Conservation (phyloP, 176 grass and related monocot species). For the Olyra latifolia region DNA sequence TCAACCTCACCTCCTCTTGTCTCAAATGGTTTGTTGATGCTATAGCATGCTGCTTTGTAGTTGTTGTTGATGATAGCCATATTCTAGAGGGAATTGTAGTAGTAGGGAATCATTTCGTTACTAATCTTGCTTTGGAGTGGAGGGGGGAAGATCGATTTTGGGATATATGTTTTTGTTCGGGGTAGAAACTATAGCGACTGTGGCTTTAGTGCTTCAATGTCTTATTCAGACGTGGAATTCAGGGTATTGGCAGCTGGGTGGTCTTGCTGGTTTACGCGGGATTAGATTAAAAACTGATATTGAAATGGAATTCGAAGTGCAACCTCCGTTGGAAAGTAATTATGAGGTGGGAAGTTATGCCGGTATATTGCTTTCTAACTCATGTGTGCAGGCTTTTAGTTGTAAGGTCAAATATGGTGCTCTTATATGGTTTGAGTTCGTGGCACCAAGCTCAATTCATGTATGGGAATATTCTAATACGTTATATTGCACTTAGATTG, state of each 20-base stretch:
- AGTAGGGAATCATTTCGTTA: not conserved
- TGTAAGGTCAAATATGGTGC: constrained; percentile 17
- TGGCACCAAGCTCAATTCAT: constrained; percentile 11
- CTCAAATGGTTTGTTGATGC: not conserved
- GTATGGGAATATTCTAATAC: not conserved
- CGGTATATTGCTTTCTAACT: not conserved
- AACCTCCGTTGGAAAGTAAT: constrained; percentile 13
- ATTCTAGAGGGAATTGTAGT: not conserved
- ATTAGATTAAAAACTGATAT: constrained; percentile 22
- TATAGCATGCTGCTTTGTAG: not conserved
- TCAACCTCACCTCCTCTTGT: not conserved
- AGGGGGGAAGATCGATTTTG: not conserved
- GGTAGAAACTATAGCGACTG: not conserved
- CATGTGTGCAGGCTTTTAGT: not conserved
- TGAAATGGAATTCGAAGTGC: not conserved
- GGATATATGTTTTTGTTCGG: not conserved
- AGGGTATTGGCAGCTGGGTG: not conserved
- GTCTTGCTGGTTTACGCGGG: not conserved
- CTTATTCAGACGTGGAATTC: not conserved
- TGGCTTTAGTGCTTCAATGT: not conserved
- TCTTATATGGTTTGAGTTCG: constrained; percentile 1
- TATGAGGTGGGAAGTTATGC: not conserved
- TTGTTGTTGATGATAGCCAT: not conserved
- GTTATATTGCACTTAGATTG: not conserved
- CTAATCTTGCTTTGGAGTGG: constrained; percentile 1